Evolutionary conservation across 2,329 filamentous ascomycete species (phyloP).

Genomic region (Exophiala xenobiotica): DNA sequence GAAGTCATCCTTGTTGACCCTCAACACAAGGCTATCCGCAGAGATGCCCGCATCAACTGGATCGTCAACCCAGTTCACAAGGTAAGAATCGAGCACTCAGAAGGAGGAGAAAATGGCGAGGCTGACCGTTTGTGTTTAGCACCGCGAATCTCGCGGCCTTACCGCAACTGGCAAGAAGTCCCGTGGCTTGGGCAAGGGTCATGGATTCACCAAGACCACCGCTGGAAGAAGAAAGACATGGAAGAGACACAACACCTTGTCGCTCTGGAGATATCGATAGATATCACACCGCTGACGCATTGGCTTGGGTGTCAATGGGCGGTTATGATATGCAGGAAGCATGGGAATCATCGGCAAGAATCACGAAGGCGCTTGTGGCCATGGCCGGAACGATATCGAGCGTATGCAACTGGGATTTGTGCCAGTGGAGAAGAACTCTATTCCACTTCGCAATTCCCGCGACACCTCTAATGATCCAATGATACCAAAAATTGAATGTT

Average conservation of each 20-base stretch:
- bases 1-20: slow-evolving; percentile 99
- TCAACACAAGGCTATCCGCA: slow-evolving; percentile 99
- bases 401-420: too few species aligned
- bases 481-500: too few species aligned
- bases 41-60: slow-evolving; percentile 99
- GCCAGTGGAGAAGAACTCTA: too few species aligned
- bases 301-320: not conserved
- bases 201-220: slow-evolving; percentile 98
- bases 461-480: too few species aligned
- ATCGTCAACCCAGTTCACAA: slow-evolving; percentile 99
- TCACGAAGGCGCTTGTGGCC: not conserved
- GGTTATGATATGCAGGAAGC: not conserved
- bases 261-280: slow-evolving; percentile 95
- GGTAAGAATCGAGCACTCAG: slow-evolving; percentile 37
- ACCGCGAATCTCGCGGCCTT: slow-evolving; percentile 96
- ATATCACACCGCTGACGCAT: not conserved
- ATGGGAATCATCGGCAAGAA: not conserved
- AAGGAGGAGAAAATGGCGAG: not conserved
- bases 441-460: too few species aligned
- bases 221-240: slow-evolving; percentile 99
- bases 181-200: slow-evolving; percentile 98
- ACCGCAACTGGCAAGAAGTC: slow-evolving; percentile 99
- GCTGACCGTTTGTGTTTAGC: slow-evolving; percentile 48
- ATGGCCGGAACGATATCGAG: not conserved
- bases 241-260: slow-evolving; percentile 99